A percentile compares a stretch with the other conserved stretches of the same genome.
phyloP scores from a whole-genome alignment of 2,329 filamentous ascomycete genomes.

The Sporothrix variecibatus region DNA sequence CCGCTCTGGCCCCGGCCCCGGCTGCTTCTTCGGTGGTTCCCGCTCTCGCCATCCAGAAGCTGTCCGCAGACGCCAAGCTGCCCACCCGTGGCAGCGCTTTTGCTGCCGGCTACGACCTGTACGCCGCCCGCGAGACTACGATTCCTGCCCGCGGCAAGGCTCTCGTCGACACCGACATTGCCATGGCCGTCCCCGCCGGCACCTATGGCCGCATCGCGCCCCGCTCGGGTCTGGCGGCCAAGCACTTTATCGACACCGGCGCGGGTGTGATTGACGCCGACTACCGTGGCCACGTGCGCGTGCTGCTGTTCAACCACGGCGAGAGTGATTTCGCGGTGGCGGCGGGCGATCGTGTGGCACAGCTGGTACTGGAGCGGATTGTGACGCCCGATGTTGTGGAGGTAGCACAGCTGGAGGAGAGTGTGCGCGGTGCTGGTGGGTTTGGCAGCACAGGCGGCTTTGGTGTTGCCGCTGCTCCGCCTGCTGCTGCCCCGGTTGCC shows the following conservation, averaged over 20 bases:
- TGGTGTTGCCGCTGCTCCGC: slow-evolving; percentile 1
- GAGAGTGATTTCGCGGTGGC: slow-evolving; percentile 80
- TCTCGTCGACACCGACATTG: slow-evolving; percentile 86
- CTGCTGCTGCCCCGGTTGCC: background rate
- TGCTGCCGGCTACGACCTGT: slow-evolving; percentile 93
- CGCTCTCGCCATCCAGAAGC: slow-evolving; percentile 81
- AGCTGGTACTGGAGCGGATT: slow-evolving; percentile 92
- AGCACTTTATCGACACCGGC: slow-evolving; percentile 94
- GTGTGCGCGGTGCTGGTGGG: slow-evolving; percentile 83
- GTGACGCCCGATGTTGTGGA: slow-evolving; percentile 91
- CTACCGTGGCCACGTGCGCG: slow-evolving; percentile 91
- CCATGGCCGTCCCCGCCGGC: slow-evolving; percentile 84
- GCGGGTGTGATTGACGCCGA: slow-evolving; percentile 98
- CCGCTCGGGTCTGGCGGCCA: slow-evolving; percentile 85
- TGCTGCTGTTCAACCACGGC: slow-evolving; percentile 90
- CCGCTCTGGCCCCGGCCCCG: slow-evolving; percentile 34
- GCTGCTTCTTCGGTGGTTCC: slow-evolving; percentile 33
- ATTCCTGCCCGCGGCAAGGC: slow-evolving; percentile 83
- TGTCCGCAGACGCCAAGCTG: slow-evolving; percentile 73
- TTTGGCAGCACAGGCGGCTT: slow-evolving; percentile 79
- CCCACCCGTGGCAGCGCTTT: slow-evolving; percentile 88
- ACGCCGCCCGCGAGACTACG: slow-evolving; percentile 71
- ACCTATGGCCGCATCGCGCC: slow-evolving; percentile 92
- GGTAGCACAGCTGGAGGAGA: slow-evolving; percentile 85
- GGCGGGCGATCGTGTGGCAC: slow-evolving; percentile 87